phyloP scores from a whole-genome alignment of 2,329 filamentous ascomycete genomes.

The Paecilomyces niveus region DNA sequence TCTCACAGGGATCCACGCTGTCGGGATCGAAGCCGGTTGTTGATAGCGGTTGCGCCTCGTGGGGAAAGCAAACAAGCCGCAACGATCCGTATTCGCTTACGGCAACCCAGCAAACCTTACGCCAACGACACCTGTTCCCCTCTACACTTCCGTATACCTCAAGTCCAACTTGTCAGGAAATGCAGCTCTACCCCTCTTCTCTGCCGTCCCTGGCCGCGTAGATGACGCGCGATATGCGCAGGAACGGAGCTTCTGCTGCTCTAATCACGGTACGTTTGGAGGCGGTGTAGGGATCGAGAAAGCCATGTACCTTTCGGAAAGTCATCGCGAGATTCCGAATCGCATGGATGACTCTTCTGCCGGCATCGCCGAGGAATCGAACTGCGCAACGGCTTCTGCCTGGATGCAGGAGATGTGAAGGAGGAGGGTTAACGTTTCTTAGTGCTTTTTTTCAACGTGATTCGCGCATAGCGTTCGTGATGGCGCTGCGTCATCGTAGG shows the following conservation, averaged over 20 bases:
- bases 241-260: background rate
- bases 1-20: background rate
- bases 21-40: background rate
- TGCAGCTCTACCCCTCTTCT: background rate
- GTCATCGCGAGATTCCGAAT: background rate
- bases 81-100: background rate
- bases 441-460: background rate
- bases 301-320: background rate
- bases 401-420: background rate
- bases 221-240: background rate
- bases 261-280: background rate
- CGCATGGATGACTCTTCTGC: background rate
- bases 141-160: background rate
- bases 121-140: background rate
- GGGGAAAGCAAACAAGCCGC: background rate
- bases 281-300: background rate
- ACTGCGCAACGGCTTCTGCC: background rate
- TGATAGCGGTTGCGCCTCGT: background rate
- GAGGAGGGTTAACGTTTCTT: background rate
- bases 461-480: background rate
- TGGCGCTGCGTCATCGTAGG: background rate
- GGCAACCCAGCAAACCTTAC: constrained; percentile 4
- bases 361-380: background rate
- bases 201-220: background rate
- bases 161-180: background rate